Evolutionary conservation across 495 filamentous ascomycete genomes (phyloP).

Genomic region (Polyplosphaeria fusca): DNA sequence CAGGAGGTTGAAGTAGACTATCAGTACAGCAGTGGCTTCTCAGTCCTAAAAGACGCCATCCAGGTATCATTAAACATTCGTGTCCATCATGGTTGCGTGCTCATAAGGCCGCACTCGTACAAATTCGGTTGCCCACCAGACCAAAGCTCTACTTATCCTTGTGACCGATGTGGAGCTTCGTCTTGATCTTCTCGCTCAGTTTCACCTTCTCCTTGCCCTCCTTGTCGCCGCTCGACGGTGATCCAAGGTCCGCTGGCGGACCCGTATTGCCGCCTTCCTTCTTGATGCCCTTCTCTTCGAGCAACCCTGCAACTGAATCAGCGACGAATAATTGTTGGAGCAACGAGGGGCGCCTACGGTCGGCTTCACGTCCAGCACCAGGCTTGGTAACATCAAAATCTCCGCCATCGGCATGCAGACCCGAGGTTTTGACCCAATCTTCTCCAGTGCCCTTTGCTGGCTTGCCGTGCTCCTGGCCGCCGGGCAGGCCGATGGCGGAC

Average conservation of each 20-base stretch:
- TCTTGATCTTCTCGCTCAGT: conserved; percentile 38
- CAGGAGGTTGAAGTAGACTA: too few relatives aligned
- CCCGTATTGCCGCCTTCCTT: conserved; percentile 15
- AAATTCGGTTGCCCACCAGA: neutral
- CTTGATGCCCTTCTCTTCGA: conserved; percentile 37
- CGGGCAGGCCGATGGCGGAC: conserved; percentile 43
- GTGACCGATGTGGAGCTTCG: conserved; percentile 40
- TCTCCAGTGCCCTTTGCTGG: conserved; percentile 51
- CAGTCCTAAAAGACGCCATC: too few relatives aligned
- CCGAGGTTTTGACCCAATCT: conserved; percentile 54
- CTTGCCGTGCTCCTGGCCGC: conserved; percentile 53
- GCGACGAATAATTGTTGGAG: conserved; percentile 1
- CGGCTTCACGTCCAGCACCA: conserved; percentile 62
- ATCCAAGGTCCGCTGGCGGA: neutral
- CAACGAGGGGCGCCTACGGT: conserved; percentile 50
- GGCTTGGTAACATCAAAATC: conserved; percentile 59
- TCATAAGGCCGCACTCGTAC: too few relatives aligned
- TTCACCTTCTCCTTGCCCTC: conserved; percentile 28
- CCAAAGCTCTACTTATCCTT: conserved; percentile 21
- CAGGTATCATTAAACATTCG: too few relatives aligned
- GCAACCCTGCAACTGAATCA: conserved; percentile 33
- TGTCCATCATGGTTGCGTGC: too few relatives aligned
- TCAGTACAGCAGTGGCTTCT: too few relatives aligned
- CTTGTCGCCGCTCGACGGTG: neutral
- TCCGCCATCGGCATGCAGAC: conserved; percentile 53